These are phyloP conservation scores for Toxoplasma gondii DNA, from an alignment of 169 alveolate species.

Conservation along the genomic window DNA sequence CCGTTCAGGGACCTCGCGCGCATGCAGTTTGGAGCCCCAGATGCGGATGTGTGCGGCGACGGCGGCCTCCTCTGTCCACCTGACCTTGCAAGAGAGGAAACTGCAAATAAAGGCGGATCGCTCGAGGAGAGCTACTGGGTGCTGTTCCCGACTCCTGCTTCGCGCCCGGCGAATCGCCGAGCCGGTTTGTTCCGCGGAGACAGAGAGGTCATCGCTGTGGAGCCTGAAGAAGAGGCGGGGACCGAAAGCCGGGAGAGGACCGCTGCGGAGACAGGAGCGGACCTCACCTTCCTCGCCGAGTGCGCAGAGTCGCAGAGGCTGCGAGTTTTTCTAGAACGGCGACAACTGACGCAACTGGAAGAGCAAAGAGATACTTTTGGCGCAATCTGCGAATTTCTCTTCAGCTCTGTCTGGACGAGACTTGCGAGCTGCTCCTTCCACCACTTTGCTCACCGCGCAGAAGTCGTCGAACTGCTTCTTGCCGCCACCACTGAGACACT, in stretches of 20 bases:
- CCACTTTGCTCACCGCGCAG: constrained; percentile 47
- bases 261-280: not conserved
- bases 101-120: not conserved
- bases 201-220: too few relatives aligned
- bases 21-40: constrained; percentile 17
- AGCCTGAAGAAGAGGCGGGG: too few relatives aligned
- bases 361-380: constrained; percentile 59
- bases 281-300: not conserved
- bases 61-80: not conserved
- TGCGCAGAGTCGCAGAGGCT: not conserved
- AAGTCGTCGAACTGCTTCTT: constrained; percentile 50
- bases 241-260: too few relatives aligned
- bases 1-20: not conserved
- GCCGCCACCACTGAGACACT: constrained; percentile 51
- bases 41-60: not conserved
- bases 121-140: not conserved
- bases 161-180: not conserved
- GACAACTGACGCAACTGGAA: constrained; percentile 57
- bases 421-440: constrained; percentile 26
- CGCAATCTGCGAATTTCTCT: constrained; percentile 42
- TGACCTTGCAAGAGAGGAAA: not conserved
- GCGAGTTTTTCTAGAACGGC: not conserved
- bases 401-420: constrained; percentile 51
- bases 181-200: too few relatives aligned
- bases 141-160: not conserved